These are phyloP conservation scores for Sicyos edulis DNA, from an alignment of 306 rosid species.

Conservation along the genomic window DNA sequence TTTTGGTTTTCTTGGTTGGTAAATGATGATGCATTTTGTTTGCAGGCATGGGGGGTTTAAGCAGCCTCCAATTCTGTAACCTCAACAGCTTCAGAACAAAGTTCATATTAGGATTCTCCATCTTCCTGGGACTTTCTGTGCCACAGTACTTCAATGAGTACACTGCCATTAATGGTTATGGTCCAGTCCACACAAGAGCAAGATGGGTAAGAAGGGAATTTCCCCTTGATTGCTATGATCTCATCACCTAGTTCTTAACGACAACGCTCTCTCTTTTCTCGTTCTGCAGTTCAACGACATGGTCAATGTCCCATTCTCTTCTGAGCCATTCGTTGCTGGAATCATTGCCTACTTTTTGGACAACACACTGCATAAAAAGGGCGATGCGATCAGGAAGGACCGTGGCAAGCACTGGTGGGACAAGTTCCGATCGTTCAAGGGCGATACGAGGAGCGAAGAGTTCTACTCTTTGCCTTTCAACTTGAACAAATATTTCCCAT, in stretches of 20 bases:
- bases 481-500: constrained; percentile 91
- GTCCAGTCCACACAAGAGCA: too few relatives aligned
- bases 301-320: constrained; percentile 80
- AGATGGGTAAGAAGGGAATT: too few relatives aligned
- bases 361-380: constrained; percentile 72
- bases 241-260: not conserved
- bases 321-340: constrained; percentile 91
- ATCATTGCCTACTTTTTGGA: constrained; percentile 75
- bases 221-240: not conserved
- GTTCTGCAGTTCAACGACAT: constrained; percentile 84
- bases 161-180: too few relatives aligned
- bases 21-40: not conserved
- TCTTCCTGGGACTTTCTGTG: too few relatives aligned
- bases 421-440: constrained; percentile 68
- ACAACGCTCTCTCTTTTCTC: not conserved
- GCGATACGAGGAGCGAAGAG: constrained; percentile 82
- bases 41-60: constrained; percentile 71
- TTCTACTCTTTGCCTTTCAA: constrained; percentile 92
- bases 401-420: constrained; percentile 99
- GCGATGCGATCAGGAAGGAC: constrained; percentile 57
- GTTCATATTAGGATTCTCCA: too few relatives aligned
- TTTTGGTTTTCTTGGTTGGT: constrained; percentile 12
- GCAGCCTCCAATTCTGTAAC: constrained; percentile 96
- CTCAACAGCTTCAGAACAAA: too few relatives aligned
- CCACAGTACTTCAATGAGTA: too few relatives aligned